These are phyloP conservation scores for Penicillium tannophilum DNA, from an alignment of 495 filamentous ascomycete species.

Conservation along the genomic window DNA sequence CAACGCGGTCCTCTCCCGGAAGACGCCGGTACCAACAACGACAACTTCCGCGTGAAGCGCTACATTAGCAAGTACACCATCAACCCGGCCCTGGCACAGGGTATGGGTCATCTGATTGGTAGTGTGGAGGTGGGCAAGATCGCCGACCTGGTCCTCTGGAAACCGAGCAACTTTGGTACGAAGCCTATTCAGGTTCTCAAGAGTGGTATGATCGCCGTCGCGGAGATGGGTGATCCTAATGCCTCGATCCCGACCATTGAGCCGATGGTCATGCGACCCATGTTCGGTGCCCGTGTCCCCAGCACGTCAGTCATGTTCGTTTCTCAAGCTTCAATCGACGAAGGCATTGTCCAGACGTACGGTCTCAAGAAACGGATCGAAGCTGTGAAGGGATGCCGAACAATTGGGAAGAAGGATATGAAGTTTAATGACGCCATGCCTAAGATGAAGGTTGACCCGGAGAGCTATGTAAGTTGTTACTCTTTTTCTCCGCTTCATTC, in stretches of 20 bases:
- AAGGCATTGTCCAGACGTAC: conserved; percentile 67
- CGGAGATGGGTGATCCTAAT: conserved; percentile 96
- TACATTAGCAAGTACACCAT: conserved; percentile 98
- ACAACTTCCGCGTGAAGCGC: conserved; percentile 91
- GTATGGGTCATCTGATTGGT: conserved; percentile 88
- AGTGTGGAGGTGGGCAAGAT: conserved; percentile 88
- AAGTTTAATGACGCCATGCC: conserved; percentile 89
- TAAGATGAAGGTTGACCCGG: conserved; percentile 91
- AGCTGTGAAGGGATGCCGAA: conserved; percentile 77
- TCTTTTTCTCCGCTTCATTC: too few relatives aligned
- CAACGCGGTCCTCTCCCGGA: conserved; percentile 78
- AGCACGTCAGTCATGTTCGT: conserved; percentile 80
- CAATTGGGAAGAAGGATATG: conserved; percentile 88
- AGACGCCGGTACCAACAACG: conserved; percentile 79
- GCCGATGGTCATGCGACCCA: conserved; percentile 81
- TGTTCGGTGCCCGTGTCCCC: conserved; percentile 80
- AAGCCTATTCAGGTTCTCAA: conserved; percentile 87
- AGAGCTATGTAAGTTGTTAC: conserved; percentile 65
- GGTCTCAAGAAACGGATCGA: conserved; percentile 79
- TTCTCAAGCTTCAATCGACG: conserved; percentile 67
- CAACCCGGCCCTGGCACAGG: conserved; percentile 93
- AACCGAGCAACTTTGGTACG: conserved; percentile 80
- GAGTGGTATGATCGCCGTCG: conserved; percentile 82
- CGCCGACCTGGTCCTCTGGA: conserved; percentile 91
- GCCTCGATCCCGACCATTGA: conserved; percentile 90